A percentile compares a stretch with the other conserved stretches of the same genome.
Evolutionary conservation across 768 basidiomycete species (phyloP).

Genomic region (Lentinula raphanica): DNA sequence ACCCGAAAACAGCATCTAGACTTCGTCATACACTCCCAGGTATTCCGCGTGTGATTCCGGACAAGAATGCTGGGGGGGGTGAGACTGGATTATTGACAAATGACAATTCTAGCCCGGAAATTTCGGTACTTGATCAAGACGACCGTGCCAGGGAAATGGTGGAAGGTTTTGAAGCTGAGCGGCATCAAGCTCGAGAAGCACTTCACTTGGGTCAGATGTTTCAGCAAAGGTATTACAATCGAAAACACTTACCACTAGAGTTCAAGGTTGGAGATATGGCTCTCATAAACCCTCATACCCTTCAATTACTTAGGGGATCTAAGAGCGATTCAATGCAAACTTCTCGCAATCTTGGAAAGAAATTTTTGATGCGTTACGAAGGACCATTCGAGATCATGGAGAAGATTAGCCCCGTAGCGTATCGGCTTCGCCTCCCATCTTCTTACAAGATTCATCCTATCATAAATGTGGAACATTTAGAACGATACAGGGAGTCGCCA

Average conservation of each 20-base stretch:
- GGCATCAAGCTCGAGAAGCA: background rate
- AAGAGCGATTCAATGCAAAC: too few relatives aligned
- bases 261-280: background rate
- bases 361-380: constrained; percentile 23
- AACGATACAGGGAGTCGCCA: constrained; percentile 20
- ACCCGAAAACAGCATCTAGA: constrained; percentile 14
- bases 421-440: constrained; percentile 22
- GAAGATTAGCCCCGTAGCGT: constrained; percentile 23
- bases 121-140: background rate
- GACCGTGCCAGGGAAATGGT: background rate
- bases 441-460: constrained; percentile 27
- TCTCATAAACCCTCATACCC: background rate
- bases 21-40: too few relatives aligned
- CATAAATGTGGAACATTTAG: constrained; percentile 27
- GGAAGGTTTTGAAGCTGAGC: background rate
- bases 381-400: constrained; percentile 25
- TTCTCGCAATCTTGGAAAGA: constrained; percentile 14
- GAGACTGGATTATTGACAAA: too few relatives aligned
- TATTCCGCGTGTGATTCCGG: too few relatives aligned
- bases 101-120: background rate
- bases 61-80: too few relatives aligned
- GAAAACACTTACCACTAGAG: background rate
- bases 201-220: background rate
- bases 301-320: background rate
- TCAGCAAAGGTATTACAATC: background rate